phyloP scores from a whole-genome alignment of 768 basidiomycete species.

The Lentinula lateritia region DNA sequence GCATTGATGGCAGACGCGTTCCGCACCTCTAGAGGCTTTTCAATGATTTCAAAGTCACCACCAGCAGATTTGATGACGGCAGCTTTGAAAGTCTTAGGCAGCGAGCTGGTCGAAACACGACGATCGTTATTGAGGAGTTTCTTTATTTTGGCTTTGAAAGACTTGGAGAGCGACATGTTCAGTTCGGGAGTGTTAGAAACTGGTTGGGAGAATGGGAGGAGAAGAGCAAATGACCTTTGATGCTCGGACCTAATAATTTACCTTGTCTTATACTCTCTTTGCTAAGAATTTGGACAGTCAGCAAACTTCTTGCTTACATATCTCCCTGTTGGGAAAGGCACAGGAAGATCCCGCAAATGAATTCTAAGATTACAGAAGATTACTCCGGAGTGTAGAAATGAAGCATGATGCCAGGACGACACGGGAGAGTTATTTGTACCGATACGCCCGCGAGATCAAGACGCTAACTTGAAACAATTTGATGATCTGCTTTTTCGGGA shows the following conservation, averaged over 20 bases:
- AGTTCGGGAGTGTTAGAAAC: background rate
- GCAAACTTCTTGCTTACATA: background rate
- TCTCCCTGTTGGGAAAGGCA: background rate
- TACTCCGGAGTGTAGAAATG: background rate
- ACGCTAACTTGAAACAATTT: background rate
- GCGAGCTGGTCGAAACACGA: background rate
- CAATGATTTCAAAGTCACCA: background rate
- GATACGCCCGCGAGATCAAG: background rate
- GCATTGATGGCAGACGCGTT: background rate
- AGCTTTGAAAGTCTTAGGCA: slow-evolving; percentile 1
- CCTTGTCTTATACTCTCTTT: background rate
- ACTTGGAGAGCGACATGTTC: background rate
- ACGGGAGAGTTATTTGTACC: background rate
- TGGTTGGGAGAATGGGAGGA: background rate
- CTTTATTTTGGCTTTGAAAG: background rate
- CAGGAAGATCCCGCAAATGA: background rate
- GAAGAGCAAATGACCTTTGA: background rate
- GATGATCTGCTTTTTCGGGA: background rate
- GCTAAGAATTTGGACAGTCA: background rate
- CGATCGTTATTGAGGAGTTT: background rate
- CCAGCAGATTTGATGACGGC: background rate
- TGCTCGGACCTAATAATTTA: background rate
- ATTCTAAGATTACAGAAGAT: background rate
- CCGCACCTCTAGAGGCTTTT: background rate
- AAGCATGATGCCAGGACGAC: background rate